Evolutionary conservation across 306 rosid species (phyloP).

Genomic region (Cucumis melo): DNA sequence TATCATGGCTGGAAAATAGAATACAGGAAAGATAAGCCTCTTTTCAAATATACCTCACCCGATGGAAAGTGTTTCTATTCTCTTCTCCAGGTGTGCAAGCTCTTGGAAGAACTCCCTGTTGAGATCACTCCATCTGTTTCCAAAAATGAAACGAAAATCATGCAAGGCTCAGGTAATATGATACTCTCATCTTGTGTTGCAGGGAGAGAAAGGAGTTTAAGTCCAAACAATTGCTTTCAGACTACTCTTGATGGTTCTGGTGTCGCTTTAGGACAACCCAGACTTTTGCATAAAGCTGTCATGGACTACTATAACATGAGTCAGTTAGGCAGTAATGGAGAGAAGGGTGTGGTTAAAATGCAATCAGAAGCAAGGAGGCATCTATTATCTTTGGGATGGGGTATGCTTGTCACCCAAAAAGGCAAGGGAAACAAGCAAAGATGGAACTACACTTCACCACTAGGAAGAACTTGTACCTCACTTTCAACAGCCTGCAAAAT

Average conservation of each 20-base stretch:
- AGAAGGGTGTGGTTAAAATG: not conserved
- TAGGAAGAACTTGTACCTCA: slow-evolving; percentile 7
- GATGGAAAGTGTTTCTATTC: slow-evolving; percentile 22
- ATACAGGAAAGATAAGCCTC: not conserved
- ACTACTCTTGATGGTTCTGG: slow-evolving; percentile 3
- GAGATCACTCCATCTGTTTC: slow-evolving; percentile 10
- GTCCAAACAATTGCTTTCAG: slow-evolving; percentile 10
- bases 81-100: slow-evolving; percentile 29
- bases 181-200: slow-evolving; percentile 5
- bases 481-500: slow-evolving; percentile 32
- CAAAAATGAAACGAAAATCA: slow-evolving; percentile 11
- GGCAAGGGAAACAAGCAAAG: not conserved
- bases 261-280: slow-evolving; percentile 8
- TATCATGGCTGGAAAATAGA: slow-evolving; percentile 64
- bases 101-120: slow-evolving; percentile 10
- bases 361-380: slow-evolving; percentile 29
- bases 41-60: slow-evolving; percentile 23
- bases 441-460: slow-evolving; percentile 32
- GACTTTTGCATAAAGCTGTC: slow-evolving; percentile 29
- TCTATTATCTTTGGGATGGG: slow-evolving; percentile 41
- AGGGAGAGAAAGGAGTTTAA: slow-evolving; percentile 14
- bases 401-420: no score
- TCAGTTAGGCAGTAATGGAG: not conserved
- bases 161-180: not conserved
- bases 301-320: slow-evolving; percentile 19